phyloP scores from a whole-genome alignment of 805 yeast species.

The Candida gorgasii region DNA sequence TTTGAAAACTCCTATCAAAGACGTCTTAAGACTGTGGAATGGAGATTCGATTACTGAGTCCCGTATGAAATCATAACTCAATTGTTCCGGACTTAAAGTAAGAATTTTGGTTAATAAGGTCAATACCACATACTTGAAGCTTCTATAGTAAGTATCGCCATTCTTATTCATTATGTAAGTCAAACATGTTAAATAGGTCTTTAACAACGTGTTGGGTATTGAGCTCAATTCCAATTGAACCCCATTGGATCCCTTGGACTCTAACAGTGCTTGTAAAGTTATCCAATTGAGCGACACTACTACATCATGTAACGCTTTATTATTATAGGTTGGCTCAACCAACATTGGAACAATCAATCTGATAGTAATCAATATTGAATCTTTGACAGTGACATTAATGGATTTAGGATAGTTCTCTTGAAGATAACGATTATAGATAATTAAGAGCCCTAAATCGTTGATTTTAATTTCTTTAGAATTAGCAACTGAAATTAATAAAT shows the following conservation, averaged over 20 bases:
- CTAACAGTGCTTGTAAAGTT: conserved; percentile 18
- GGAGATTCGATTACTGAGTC: conserved; percentile 72
- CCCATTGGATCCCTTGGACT: conserved; percentile 16
- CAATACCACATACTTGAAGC: conserved; percentile 46
- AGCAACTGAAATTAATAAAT: conserved; percentile 25
- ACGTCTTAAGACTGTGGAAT: conserved; percentile 57
- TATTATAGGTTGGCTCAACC: conserved; percentile 26
- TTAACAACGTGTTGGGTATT: conserved; percentile 31
- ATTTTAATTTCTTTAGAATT: conserved; percentile 26
- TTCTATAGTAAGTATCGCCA: conserved; percentile 19
- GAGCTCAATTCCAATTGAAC: conserved; percentile 29
- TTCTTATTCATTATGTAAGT: conserved; percentile 21
- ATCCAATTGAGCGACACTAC: conserved; percentile 41
- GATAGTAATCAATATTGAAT: conserved; percentile 25
- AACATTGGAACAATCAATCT: conserved; percentile 37
- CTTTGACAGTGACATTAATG: conserved; percentile 18
- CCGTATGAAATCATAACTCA: conserved; percentile 57
- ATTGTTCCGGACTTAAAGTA: conserved; percentile 55
- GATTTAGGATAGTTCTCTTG: conserved; percentile 1
- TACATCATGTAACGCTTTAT: conserved; percentile 26
- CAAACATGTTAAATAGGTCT: conserved; percentile 32
- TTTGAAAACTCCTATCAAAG: conserved; percentile 66
- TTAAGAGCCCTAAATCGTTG: conserved; percentile 29
- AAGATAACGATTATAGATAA: conserved; percentile 13
- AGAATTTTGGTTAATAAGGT: conserved; percentile 67